Conservation (phyloP, 2,329 filamentous ascomycete genomes). For the Pseudophaeomoniella oleicola region DNA sequence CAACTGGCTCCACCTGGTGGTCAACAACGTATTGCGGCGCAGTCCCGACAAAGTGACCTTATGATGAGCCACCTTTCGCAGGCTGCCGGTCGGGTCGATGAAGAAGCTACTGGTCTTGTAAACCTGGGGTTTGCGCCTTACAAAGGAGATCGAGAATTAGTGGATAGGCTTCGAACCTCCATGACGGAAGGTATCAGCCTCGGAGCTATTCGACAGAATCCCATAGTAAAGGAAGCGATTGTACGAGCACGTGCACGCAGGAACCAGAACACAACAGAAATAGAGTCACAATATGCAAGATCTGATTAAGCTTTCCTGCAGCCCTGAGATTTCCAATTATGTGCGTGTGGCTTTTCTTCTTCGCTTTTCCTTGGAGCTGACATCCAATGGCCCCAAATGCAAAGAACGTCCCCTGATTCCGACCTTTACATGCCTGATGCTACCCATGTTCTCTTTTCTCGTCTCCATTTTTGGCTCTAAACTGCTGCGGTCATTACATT, state of each 20-base stretch:
- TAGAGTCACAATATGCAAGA: not conserved
- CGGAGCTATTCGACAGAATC: slow-evolving; percentile 66
- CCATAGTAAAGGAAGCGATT: slow-evolving; percentile 69
- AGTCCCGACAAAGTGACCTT: not conserved
- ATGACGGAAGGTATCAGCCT: slow-evolving; percentile 80
- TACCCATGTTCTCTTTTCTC: too few relatives aligned
- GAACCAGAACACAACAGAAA: not conserved
- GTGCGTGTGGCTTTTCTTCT: too few relatives aligned
- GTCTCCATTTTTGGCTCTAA: too few relatives aligned
- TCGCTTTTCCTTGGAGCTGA: too few relatives aligned
- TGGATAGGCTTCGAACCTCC: slow-evolving; percentile 51
- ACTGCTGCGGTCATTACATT: too few relatives aligned
- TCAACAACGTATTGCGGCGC: not conserved
- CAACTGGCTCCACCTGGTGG: slow-evolving; percentile 59
- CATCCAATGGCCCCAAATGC: too few relatives aligned
- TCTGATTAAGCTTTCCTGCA: too few relatives aligned
- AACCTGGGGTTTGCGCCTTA: slow-evolving; percentile 73
- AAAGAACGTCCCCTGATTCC: too few relatives aligned
- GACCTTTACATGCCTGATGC: too few relatives aligned
- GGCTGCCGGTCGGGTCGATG: slow-evolving; percentile 44
- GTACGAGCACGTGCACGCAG: slow-evolving; percentile 45
- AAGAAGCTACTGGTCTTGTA: slow-evolving; percentile 56
- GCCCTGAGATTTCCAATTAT: too few relatives aligned
- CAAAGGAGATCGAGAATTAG: slow-evolving; percentile 51
- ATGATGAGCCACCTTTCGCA: slow-evolving; percentile 49